These are phyloP conservation scores for Gossypium thurberi DNA, from an alignment of 345 rosid genomes.

Conservation along the genomic window DNA sequence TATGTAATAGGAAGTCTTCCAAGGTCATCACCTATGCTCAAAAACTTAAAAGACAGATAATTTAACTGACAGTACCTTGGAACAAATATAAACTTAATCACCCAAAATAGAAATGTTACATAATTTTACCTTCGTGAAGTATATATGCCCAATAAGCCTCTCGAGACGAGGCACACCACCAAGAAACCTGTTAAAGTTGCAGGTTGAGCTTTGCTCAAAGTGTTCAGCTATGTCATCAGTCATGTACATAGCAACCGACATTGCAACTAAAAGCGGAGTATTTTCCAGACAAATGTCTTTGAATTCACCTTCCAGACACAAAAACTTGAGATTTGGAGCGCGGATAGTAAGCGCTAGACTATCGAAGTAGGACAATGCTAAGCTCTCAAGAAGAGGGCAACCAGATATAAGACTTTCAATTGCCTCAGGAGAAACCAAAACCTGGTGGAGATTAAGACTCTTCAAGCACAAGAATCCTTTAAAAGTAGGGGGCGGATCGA, in stretches of 20 bases:
- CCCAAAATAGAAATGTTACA: neutral
- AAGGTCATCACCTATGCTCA: slow-evolving; percentile 78
- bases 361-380: slow-evolving; percentile 74
- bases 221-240: slow-evolving; percentile 68
- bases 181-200: slow-evolving; percentile 75
- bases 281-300: slow-evolving; percentile 67
- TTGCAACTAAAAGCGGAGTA: slow-evolving; percentile 56
- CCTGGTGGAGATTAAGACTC: slow-evolving; percentile 71
- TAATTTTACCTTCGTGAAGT: slow-evolving; percentile 75
- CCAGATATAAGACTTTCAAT: slow-evolving; percentile 68
- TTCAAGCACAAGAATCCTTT: slow-evolving; percentile 64
- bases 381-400: slow-evolving; percentile 73
- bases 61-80: neutral
- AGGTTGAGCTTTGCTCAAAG: slow-evolving; percentile 70
- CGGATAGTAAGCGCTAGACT: slow-evolving; percentile 55
- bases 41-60: slow-evolving; percentile 40
- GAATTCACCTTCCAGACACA: slow-evolving; percentile 86
- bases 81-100: slow-evolving; percentile 6
- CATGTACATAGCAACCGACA: slow-evolving; percentile 85
- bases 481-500: slow-evolving; percentile 62
- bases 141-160: slow-evolving; percentile 69
- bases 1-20: slow-evolving; percentile 57
- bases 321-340: slow-evolving; percentile 75
- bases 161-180: slow-evolving; percentile 74
- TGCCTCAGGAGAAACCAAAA: slow-evolving; percentile 63